Evolutionary conservation across 805 yeast species (phyloP).

Genomic region (Cyberlindnera americana): DNA sequence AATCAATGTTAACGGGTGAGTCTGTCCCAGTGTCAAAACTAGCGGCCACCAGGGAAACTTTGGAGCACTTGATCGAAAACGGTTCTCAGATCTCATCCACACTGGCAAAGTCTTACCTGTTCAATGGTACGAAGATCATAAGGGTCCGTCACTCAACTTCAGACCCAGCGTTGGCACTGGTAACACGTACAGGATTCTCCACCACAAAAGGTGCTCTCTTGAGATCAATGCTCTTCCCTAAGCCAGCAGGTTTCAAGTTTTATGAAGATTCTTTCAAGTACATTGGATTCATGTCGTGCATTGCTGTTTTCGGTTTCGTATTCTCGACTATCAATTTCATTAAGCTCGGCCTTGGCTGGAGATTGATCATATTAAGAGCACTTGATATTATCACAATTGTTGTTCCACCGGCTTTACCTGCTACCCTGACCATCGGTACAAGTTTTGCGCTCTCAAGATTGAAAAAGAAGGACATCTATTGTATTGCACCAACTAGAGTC

Average conservation of each 20-base stretch:
- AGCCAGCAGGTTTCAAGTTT: constrained; percentile 89
- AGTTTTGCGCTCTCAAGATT: constrained; percentile 83
- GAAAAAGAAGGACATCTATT: constrained; percentile 65
- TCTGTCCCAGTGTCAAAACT: constrained; percentile 92
- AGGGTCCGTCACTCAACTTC: constrained; percentile 66
- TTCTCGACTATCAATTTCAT: constrained; percentile 82
- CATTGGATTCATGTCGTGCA: constrained; percentile 87
- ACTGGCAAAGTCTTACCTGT: constrained; percentile 74
- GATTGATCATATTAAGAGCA: constrained; percentile 79
- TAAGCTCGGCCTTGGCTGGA: constrained; percentile 64
- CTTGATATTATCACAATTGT: constrained; percentile 93
- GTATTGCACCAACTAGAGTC: constrained; percentile 92
- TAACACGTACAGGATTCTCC: constrained; percentile 84
- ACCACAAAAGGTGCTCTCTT: constrained; percentile 94
- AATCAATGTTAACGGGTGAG: constrained; percentile 97
- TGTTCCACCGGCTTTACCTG: constrained; percentile 98
- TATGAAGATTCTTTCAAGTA: constrained; percentile 93
- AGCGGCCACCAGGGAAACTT: constrained; percentile 60
- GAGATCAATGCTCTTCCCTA: constrained; percentile 95
- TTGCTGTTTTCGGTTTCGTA: constrained; percentile 82
- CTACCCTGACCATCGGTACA: constrained; percentile 94
- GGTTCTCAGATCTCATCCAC: constrained; percentile 54
- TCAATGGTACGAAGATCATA: constrained; percentile 85
- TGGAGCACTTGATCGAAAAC: constrained; percentile 49
- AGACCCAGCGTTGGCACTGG: constrained; percentile 75